Conservation (phyloP, 352 stramenopile species). For the Bremia lactucae region DNA sequence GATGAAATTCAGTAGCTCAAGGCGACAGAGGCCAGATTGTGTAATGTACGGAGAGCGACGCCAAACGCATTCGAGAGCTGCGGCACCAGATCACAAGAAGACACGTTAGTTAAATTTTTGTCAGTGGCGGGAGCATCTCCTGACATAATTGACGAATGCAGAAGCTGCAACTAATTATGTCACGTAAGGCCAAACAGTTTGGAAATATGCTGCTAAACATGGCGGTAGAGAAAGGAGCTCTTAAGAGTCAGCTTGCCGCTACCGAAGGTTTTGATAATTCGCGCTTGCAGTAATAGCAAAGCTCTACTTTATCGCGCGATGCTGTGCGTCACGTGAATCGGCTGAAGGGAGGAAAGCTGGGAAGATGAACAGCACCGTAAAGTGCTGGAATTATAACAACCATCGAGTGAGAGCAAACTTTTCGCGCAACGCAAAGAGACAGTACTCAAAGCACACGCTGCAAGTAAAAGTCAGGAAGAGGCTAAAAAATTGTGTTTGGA, state of each 20-base stretch:
- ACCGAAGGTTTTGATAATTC: constrained; percentile 26
- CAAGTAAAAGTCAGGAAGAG: constrained; percentile 24
- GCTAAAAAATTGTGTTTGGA: constrained; percentile 36
- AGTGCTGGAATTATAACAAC: constrained; percentile 31
- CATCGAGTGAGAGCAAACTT: constrained; percentile 27
- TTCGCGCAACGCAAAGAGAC: constrained; percentile 39
- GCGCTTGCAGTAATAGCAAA: constrained; percentile 21
- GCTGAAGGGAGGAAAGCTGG: constrained; percentile 22
- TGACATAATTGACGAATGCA: constrained; percentile 8
- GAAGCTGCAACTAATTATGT: constrained; percentile 18
- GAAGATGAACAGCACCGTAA: constrained; percentile 24
- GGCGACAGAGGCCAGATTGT: constrained; percentile 50
- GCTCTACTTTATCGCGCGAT: too few species aligned
- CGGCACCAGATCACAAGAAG: constrained; percentile 70
- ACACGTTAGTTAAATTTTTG: constrained; percentile 48
- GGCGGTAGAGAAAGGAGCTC: constrained; percentile 25
- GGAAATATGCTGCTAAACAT: constrained; percentile 23
- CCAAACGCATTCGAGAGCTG: constrained; percentile 57
- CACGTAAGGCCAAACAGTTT: constrained; percentile 25
- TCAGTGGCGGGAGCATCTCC: constrained; percentile 33
- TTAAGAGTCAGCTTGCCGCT: constrained; percentile 30
- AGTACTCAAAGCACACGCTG: constrained; percentile 29
- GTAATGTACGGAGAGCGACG: constrained; percentile 58
- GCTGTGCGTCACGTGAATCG: too few species aligned
- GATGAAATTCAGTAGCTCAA: constrained; percentile 35